Conservation (phyloP, 2,329 filamentous ascomycete genomes). For the Canariomyces notabilis region DNA sequence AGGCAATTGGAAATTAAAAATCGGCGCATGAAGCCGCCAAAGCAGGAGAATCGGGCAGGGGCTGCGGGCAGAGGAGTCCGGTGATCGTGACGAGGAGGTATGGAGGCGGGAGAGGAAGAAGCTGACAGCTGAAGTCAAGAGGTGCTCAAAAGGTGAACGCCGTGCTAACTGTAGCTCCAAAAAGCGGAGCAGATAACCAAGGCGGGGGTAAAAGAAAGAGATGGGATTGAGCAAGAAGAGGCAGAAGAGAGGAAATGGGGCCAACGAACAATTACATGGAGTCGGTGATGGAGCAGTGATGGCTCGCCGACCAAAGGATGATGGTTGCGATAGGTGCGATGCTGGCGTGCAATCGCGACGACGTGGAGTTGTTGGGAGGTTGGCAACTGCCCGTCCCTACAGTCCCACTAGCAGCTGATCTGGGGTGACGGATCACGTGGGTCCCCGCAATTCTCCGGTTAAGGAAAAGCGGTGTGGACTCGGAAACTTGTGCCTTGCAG, state of each 20-base stretch:
- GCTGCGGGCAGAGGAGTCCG: conserved; percentile 9
- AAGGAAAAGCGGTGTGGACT: neutral
- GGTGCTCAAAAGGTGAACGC: conserved; percentile 10
- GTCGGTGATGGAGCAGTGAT: conserved; percentile 7
- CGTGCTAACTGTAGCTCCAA: conserved; percentile 8
- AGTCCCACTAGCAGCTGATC: neutral
- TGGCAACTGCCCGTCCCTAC: neutral
- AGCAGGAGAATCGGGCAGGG: conserved; percentile 17
- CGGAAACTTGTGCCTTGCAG: too few species aligned
- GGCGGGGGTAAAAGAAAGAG: conserved; percentile 7
- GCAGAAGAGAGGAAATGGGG: conserved; percentile 16
- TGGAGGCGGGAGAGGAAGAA: conserved; percentile 10
- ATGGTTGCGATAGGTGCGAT: conserved; percentile 14
- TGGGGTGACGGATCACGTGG: neutral
- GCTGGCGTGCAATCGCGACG: conserved; percentile 15
- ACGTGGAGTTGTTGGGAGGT: conserved; percentile 15
- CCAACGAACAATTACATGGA: conserved; percentile 26
- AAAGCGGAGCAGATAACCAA: conserved; percentile 8
- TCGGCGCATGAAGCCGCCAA: conserved; percentile 22
- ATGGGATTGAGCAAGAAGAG: conserved; percentile 8
- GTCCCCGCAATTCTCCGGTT: too few species aligned
- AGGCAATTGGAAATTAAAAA: conserved; percentile 11
- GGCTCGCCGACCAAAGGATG: conserved; percentile 16
- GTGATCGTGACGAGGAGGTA: conserved; percentile 11
- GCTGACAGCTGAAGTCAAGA: conserved; percentile 15